These are phyloP conservation scores for Phalaenopsis equestris DNA, from an alignment of 106 monocot species.

Conservation along the genomic window DNA sequence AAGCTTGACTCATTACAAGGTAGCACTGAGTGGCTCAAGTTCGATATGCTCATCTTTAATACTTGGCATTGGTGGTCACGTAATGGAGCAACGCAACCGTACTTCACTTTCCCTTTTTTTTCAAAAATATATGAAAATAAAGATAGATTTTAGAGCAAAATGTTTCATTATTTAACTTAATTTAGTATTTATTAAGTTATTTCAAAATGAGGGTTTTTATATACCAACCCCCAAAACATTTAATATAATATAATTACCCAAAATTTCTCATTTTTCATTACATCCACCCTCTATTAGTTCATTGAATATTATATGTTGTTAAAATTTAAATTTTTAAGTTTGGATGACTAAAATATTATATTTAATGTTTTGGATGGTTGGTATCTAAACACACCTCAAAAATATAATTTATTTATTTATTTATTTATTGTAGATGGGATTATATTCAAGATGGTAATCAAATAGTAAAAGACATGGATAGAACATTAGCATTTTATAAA, in stretches of 20 bases:
- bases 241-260: too few relatives aligned
- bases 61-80: slow-evolving; percentile 50
- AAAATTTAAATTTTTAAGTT: too few relatives aligned
- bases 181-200: too few relatives aligned
- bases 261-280: too few relatives aligned
- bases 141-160: too few relatives aligned
- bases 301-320: too few relatives aligned
- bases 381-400: not conserved
- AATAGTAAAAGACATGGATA: slow-evolving; percentile 36
- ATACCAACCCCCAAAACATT: too few relatives aligned
- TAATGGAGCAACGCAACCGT: slow-evolving; percentile 28
- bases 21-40: slow-evolving; percentile 21
- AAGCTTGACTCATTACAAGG: slow-evolving; percentile 27
- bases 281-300: too few relatives aligned
- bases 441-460: slow-evolving; percentile 35
- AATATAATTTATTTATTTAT: not conserved
- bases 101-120: not conserved
- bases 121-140: not conserved
- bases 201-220: too few relatives aligned
- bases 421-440: slow-evolving; percentile 34
- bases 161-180: too few relatives aligned
- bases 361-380: too few relatives aligned
- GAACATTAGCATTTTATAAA: slow-evolving; percentile 28
- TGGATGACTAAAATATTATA: too few relatives aligned
- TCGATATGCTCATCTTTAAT: slow-evolving; percentile 48